These are phyloP conservation scores for Penicillium alfredii DNA, from an alignment of 495 filamentous ascomycete genomes.

Conservation along the genomic window DNA sequence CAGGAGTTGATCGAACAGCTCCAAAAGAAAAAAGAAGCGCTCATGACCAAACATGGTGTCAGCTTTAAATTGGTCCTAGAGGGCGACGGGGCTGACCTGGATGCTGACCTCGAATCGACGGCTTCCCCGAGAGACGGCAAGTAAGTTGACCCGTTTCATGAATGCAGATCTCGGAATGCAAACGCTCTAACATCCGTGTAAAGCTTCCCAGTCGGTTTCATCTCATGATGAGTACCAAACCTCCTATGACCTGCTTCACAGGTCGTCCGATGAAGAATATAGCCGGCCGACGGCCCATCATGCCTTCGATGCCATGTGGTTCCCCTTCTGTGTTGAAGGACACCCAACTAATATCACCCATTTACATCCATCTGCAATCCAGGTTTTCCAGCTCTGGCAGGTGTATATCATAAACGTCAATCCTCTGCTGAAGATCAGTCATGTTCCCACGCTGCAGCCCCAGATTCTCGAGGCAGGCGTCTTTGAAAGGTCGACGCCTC, in stretches of 20 bases:
- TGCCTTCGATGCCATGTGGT: slow-evolving; percentile 53
- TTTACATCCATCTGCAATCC: slow-evolving; percentile 16
- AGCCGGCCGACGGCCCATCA: slow-evolving; percentile 48
- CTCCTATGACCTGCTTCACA: slow-evolving; percentile 28
- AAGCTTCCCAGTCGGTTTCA: slow-evolving; percentile 12
- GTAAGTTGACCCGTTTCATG: too few relatives aligned
- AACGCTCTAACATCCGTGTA: slow-evolving; percentile 1
- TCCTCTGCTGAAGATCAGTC: slow-evolving; percentile 44
- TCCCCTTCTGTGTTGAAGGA: slow-evolving; percentile 53
- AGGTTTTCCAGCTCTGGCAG: slow-evolving; percentile 40
- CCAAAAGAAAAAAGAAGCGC: slow-evolving; percentile 21
- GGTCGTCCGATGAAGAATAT: slow-evolving; percentile 57
- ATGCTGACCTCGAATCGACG: background rate
- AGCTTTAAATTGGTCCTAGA: slow-evolving; percentile 16
- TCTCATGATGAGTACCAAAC: slow-evolving; percentile 17
- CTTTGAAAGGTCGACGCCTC: slow-evolving; percentile 30
- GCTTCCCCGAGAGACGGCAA: background rate
- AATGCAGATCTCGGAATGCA: too few relatives aligned
- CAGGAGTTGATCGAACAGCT: slow-evolving; percentile 18
- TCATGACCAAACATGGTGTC: slow-evolving; percentile 24
- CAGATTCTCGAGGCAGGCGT: slow-evolving; percentile 22
- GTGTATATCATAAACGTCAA: slow-evolving; percentile 42
- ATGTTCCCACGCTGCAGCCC: slow-evolving; percentile 40
- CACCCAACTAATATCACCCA: slow-evolving; percentile 39
- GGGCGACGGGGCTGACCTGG: background rate